Evolutionary conservation across 345 rosid species (phyloP), one percentile per base, ranked within the genome.

Genomic region (Populus simonii): DNA sequence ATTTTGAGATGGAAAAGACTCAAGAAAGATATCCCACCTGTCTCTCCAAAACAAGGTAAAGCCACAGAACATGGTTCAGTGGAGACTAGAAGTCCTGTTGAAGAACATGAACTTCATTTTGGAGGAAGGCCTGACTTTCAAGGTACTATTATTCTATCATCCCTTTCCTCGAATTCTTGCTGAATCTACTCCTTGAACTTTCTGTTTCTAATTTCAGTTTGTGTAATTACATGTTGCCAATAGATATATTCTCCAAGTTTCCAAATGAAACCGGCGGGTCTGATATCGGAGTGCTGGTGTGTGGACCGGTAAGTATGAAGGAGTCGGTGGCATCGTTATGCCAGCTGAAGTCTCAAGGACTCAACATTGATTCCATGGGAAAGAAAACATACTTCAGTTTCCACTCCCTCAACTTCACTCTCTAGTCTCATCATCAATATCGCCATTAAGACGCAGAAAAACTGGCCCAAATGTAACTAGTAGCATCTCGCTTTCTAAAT

Each of bases 231-330:
- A 23, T 3, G 1, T 76, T 31, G 18, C 61, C 45, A 63, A 66
- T 84, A 94, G 97, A 94, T 65, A 57, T 89, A 39, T 86, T 92
- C 62, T 80, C 78, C 61, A 82, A 83, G 84, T 89, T 91, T 73
- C 70, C 70, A 70, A 79, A 68, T 74, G 91, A 86, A 80, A 70
- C 77, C 25, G 85, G 84, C 45, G 94, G 81, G 69, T 81, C 86
- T 18, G 82, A 87, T 63, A 69, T 85, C 4, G 96, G 94, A 84
- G 93, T 92, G 16, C 72, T 94, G 73, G 98, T 94, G 47, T 92
- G 97, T 62, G 97, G 97, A 83, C 98, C 96, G 13, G 92, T 87
- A 83, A 68, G 85, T 11, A 85, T 94, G 94, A 88, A 90, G 80
- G 89, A 88, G 65, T 81, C 84, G 13, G 90, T 92, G n/a, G 97